phyloP scores from a whole-genome alignment of 805 yeast genomes.

The Tetrapisispora iriomotensis region DNA sequence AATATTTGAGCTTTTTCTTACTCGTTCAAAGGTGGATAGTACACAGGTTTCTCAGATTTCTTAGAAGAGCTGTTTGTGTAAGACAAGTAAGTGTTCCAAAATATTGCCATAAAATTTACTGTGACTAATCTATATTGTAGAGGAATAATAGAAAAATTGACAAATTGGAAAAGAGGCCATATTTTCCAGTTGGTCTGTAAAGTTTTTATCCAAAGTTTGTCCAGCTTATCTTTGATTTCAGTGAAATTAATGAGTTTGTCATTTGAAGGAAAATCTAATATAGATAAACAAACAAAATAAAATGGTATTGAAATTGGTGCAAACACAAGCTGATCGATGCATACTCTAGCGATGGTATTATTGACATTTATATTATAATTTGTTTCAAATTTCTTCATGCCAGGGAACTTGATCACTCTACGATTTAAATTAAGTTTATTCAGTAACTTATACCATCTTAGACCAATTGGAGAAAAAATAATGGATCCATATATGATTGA shows the following conservation, averaged over 20 bases:
- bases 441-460: conserved; percentile 55
- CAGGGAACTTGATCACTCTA: neutral
- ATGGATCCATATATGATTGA: conserved; percentile 63
- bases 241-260: conserved; percentile 32
- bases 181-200: conserved; percentile 68
- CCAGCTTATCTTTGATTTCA: conserved; percentile 29
- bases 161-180: conserved; percentile 82
- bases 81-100: conserved; percentile 79
- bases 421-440: conserved; percentile 13
- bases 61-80: conserved; percentile 37
- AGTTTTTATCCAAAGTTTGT: conserved; percentile 54
- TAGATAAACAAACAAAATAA: conserved; percentile 58
- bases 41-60: conserved; percentile 21
- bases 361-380: neutral
- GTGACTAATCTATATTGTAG: conserved; percentile 54
- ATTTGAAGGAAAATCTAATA: conserved; percentile 41
- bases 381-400: neutral
- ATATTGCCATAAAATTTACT: conserved; percentile 62
- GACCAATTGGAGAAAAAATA: conserved; percentile 68
- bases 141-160: conserved; percentile 72
- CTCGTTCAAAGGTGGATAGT: conserved; percentile 34
- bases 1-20: too few relatives aligned
- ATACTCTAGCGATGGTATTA: conserved; percentile 42
- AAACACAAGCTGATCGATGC: conserved; percentile 62
- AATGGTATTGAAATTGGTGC: conserved; percentile 73